Evolutionary conservation across 2,329 filamentous ascomycete genomes (phyloP).

Genomic region (Fusarium pseudoanthophilum): DNA sequence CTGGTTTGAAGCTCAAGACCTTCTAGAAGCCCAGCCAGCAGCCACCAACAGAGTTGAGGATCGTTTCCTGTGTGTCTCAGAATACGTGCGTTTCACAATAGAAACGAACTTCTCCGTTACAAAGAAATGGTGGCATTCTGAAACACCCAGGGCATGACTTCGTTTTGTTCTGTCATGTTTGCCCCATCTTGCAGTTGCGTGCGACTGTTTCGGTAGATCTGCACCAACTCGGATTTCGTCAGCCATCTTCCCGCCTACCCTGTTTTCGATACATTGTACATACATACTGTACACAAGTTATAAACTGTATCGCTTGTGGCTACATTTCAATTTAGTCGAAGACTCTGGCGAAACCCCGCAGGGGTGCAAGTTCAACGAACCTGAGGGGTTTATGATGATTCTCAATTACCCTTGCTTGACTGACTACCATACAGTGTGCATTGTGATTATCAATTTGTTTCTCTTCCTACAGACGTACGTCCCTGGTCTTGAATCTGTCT

Average conservation of each 20-base stretch:
- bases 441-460: not conserved
- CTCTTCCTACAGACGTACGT: not conserved
- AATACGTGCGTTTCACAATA: slow-evolving; percentile 40
- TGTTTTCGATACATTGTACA: slow-evolving; percentile 11
- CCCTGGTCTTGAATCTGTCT: not conserved
- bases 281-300: not conserved
- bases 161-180: slow-evolving; percentile 12
- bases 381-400: slow-evolving; percentile 36
- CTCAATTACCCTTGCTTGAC: not conserved
- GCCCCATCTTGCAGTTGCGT: slow-evolving; percentile 1
- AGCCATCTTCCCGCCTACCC: slow-evolving; percentile 2
- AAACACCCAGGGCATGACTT: slow-evolving; percentile 9
- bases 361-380: slow-evolving; percentile 39
- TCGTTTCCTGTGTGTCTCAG: slow-evolving; percentile 28
- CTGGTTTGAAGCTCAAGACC: not conserved
- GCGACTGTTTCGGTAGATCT: not conserved
- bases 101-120: slow-evolving; percentile 27
- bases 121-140: slow-evolving; percentile 22
- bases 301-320: slow-evolving; percentile 30
- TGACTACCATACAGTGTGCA: not conserved
- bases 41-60: slow-evolving; percentile 1
- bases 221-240: not conserved
- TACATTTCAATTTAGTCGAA: slow-evolving; percentile 13
- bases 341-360: slow-evolving; percentile 21
- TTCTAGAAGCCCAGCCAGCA: not conserved